A percentile compares a stretch with the other conserved stretches of the same genome.
Conservation (phyloP, 2,329 filamentous ascomycete genomes). For the Beauveria pseudobassiana region DNA sequence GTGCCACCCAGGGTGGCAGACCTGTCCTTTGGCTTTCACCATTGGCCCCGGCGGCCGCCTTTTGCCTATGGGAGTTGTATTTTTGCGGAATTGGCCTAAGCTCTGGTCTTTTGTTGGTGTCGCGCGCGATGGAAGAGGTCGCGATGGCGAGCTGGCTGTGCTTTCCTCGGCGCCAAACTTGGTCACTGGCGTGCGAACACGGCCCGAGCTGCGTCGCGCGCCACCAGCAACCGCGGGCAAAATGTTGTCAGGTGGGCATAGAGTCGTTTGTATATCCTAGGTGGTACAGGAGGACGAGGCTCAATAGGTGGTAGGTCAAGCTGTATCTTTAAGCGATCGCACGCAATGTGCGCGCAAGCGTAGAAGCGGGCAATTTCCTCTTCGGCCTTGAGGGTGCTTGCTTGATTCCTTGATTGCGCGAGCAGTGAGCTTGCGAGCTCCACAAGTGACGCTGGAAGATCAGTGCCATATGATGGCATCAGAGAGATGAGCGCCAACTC, state of each 20-base stretch:
- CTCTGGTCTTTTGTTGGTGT: slow-evolving; percentile 41
- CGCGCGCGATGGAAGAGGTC: slow-evolving; percentile 30
- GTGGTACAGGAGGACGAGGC: slow-evolving; percentile 68
- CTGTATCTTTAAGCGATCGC: slow-evolving; percentile 69
- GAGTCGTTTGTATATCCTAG: slow-evolving; percentile 75
- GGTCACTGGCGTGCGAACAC: slow-evolving; percentile 27
- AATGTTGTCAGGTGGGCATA: slow-evolving; percentile 70
- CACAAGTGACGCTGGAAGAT: slow-evolving; percentile 61
- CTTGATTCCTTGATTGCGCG: slow-evolving; percentile 71
- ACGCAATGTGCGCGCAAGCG: slow-evolving; percentile 83
- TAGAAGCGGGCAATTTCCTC: slow-evolving; percentile 83
- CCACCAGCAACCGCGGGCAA: slow-evolving; percentile 41
- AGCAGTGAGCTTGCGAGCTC: slow-evolving; percentile 67
- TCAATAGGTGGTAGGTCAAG: slow-evolving; percentile 73
- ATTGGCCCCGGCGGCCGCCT: slow-evolving; percentile 26
- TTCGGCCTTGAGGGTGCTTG: slow-evolving; percentile 70
- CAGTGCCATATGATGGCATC: slow-evolving; percentile 62
- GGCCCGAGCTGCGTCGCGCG: slow-evolving; percentile 22
- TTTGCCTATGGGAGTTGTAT: slow-evolving; percentile 23
- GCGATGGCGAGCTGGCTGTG: slow-evolving; percentile 20
- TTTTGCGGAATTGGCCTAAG: slow-evolving; percentile 36
- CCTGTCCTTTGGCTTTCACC: slow-evolving; percentile 23
- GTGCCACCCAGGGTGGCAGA: slow-evolving; percentile 62
- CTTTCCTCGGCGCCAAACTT: slow-evolving; percentile 21
- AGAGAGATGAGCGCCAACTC: slow-evolving; percentile 67